Evolutionary conservation across 2,329 filamentous ascomycete genomes (phyloP).

Genomic region (Colletotrichum sp.): DNA sequence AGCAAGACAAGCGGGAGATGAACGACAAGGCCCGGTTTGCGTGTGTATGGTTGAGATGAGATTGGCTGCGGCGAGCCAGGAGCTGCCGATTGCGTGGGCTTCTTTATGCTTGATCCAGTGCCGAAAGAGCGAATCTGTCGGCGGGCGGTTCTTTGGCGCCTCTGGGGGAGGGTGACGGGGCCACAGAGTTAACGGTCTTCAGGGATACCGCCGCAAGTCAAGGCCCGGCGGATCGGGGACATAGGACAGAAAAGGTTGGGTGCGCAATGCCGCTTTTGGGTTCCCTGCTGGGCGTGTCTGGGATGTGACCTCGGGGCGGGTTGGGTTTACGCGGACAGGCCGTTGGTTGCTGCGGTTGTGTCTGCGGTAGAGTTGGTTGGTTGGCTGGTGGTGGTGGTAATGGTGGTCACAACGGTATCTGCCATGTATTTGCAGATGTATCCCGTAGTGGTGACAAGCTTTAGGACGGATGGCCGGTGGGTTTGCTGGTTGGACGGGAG

Average conservation of each 20-base stretch:
- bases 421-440: background rate
- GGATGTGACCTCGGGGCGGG: slow-evolving; percentile 1
- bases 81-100: slow-evolving; percentile 5
- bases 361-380: background rate
- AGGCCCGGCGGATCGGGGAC: background rate
- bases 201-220: slow-evolving; percentile 19
- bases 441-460: slow-evolving; percentile 4
- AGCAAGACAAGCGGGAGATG: slow-evolving; percentile 5
- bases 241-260: background rate
- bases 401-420: background rate
- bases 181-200: background rate
- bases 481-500: background rate
- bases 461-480: background rate
- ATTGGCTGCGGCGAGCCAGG: slow-evolving; percentile 5
- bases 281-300: background rate
- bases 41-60: background rate
- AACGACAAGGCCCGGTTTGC: background rate
- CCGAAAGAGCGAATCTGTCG: slow-evolving; percentile 3
- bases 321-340: background rate
- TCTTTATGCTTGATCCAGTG: slow-evolving; percentile 18
- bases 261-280: slow-evolving; percentile 1
- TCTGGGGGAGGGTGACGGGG: background rate
- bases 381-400: background rate
- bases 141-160: background rate
- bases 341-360: background rate